phyloP scores from a whole-genome alignment of 2,329 filamentous ascomycete genomes.

The Ploettnerulaceae sp. region DNA sequence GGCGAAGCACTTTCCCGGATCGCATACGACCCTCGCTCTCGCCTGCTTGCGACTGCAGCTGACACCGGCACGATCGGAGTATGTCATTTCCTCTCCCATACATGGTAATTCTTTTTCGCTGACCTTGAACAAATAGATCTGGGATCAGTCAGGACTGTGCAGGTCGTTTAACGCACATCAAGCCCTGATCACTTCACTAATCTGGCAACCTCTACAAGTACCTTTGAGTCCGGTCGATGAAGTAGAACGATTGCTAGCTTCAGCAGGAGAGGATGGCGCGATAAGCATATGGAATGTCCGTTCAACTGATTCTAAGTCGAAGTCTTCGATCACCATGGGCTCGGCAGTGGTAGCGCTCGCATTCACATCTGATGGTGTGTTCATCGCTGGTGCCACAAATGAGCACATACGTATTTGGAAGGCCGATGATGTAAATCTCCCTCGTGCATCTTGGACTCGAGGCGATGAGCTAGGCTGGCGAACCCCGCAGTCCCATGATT shows the following conservation, averaged over 20 bases:
- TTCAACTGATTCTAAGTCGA: slow-evolving; percentile 49
- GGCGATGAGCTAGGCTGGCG: slow-evolving; percentile 52
- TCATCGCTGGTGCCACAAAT: slow-evolving; percentile 57
- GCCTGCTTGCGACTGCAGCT: slow-evolving; percentile 53
- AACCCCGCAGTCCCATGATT: slow-evolving; percentile 47
- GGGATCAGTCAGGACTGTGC: slow-evolving; percentile 43
- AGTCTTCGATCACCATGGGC: slow-evolving; percentile 57
- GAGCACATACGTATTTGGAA: slow-evolving; percentile 61
- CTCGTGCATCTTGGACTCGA: slow-evolving; percentile 56
- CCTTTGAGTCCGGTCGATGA: slow-evolving; percentile 41
- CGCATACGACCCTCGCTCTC: slow-evolving; percentile 50
- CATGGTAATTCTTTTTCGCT: slow-evolving; percentile 37
- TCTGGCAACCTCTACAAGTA: slow-evolving; percentile 54
- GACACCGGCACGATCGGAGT: slow-evolving; percentile 58
- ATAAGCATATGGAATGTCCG: slow-evolving; percentile 60
- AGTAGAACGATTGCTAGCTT: slow-evolving; percentile 44
- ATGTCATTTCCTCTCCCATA: slow-evolving; percentile 32
- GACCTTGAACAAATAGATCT: slow-evolving; percentile 31
- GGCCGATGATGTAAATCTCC: slow-evolving; percentile 52
- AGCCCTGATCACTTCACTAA: slow-evolving; percentile 52
- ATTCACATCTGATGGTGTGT: slow-evolving; percentile 59
- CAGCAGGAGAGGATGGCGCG: slow-evolving; percentile 58
- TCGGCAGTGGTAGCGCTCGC: slow-evolving; percentile 52
- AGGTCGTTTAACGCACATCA: slow-evolving; percentile 55
- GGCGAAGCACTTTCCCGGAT: slow-evolving; percentile 52